These are phyloP conservation scores for Cutaneotrichosporon cyanovorans DNA, from an alignment of 1,284 basidiomycete species.

Conservation along the genomic window DNA sequence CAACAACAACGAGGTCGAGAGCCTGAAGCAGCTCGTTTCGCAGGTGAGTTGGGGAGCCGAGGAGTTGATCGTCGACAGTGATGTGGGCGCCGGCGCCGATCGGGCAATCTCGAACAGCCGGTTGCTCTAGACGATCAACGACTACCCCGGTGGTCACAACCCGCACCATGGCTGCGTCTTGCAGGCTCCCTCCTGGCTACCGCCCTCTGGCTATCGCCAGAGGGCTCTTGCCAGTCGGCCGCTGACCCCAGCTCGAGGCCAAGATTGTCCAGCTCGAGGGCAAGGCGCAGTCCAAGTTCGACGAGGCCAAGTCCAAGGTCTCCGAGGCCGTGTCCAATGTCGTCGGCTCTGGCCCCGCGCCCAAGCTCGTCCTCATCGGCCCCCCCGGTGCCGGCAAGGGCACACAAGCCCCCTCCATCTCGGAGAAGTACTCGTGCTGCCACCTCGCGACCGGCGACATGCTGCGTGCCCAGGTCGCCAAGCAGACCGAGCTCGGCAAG, in stretches of 20 bases:
- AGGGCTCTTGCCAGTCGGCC: background rate
- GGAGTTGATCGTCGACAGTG: too few species aligned
- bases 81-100: too few species aligned
- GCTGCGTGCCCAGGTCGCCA: slow-evolving; percentile 85
- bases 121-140: too few species aligned
- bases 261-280: slow-evolving; percentile 42
- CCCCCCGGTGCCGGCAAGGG: slow-evolving; percentile 98
- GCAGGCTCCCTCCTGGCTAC: background rate
- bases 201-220: too few species aligned
- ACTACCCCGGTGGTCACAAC: background rate
- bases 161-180: background rate
- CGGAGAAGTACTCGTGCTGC: slow-evolving; percentile 89
- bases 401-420: slow-evolving; percentile 91
- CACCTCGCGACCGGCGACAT: slow-evolving; percentile 98
- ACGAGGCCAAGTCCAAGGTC: slow-evolving; percentile 14
- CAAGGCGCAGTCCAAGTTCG: slow-evolving; percentile 22
- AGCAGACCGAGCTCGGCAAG: slow-evolving; percentile 80
- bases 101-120: too few species aligned
- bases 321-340: slow-evolving; percentile 46
- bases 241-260: slow-evolving; percentile 33
- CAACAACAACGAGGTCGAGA: slow-evolving; percentile 59
- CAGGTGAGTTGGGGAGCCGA: slow-evolving; percentile 48
- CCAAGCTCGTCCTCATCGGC: slow-evolving; percentile 87
- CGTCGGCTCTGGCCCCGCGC: slow-evolving; percentile 48
- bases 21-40: slow-evolving; percentile 76